Conservation (phyloP, 306 rosid genomes). For the Prunus kanzakura region DNA sequence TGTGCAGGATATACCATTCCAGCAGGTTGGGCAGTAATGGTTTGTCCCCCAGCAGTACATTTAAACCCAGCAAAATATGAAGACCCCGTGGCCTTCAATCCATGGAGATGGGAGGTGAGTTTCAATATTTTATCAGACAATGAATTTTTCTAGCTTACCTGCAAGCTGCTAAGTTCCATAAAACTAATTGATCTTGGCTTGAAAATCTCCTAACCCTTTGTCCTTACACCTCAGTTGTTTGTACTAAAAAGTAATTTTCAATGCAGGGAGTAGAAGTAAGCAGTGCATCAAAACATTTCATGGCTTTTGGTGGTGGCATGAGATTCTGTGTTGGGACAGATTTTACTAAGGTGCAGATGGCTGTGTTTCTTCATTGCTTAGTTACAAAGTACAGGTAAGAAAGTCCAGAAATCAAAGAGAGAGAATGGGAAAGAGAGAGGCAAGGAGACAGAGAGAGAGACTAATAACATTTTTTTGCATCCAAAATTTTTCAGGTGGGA, state of each 20-base stretch:
- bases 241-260: not conserved
- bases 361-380: constrained; percentile 82
- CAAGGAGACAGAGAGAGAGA: not conserved
- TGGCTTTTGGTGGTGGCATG: constrained; percentile 99
- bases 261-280: constrained; percentile 59
- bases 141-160: not conserved
- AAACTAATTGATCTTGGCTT: not conserved
- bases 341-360: constrained; percentile 92
- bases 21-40: constrained; percentile 93
- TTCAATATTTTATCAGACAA: not conserved
- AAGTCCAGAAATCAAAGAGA: not conserved
- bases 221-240: constrained; percentile 8
- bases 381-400: constrained; percentile 81
- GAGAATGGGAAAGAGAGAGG: not conserved
- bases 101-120: constrained; percentile 82
- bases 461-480: constrained; percentile 15
- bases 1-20: constrained; percentile 85
- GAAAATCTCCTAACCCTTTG: not conserved
- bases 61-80: constrained; percentile 71
- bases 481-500: constrained; percentile 35
- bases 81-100: constrained; percentile 85
- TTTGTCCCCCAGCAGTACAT: constrained; percentile 96
- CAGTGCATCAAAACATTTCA: constrained; percentile 73
- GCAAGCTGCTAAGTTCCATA: not conserved
- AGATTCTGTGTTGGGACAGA: constrained; percentile 98